These are phyloP conservation scores for Hura crepitans DNA, from an alignment of 441 rosid species.

Conservation along the genomic window DNA sequence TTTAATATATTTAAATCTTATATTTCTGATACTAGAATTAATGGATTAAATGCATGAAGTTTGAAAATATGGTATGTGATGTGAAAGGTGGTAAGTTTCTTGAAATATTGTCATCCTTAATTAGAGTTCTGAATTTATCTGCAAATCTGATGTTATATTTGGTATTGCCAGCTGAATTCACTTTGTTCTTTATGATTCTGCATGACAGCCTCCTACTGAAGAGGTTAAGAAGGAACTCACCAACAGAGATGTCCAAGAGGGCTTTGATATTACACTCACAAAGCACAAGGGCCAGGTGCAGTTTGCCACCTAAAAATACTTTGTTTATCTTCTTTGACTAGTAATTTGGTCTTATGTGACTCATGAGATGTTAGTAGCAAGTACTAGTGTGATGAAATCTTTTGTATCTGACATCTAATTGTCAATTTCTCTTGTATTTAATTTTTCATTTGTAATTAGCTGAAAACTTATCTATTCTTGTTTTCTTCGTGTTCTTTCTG, in stretches of 20 bases:
- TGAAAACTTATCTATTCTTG: constrained; percentile 9
- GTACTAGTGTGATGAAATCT: constrained; percentile 10
- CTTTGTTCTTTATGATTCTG: constrained; percentile 22
- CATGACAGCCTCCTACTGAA: constrained; percentile 72
- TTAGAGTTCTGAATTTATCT: not conserved
- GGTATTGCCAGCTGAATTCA: constrained; percentile 8
- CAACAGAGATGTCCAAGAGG: constrained; percentile 75
- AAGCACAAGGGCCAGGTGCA: constrained; percentile 86
- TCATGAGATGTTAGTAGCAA: not conserved
- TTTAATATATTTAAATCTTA: too few relatives aligned
- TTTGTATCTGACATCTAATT: not conserved
- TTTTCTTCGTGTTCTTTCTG: constrained; percentile 17
- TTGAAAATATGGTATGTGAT: not conserved
- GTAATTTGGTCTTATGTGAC: not conserved
- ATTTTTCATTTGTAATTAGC: not conserved
- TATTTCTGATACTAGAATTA: not conserved
- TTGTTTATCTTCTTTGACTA: not conserved
- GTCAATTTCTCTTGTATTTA: constrained; percentile 1
- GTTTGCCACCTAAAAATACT: constrained; percentile 8
- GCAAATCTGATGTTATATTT: not conserved
- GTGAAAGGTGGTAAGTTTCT: not conserved
- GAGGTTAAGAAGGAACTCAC: constrained; percentile 82
- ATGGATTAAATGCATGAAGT: not conserved
- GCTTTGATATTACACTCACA: constrained; percentile 73
- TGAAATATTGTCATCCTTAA: not conserved